phyloP scores from a whole-genome alignment of 768 basidiomycete species.

The Psilocybe azurescens region DNA sequence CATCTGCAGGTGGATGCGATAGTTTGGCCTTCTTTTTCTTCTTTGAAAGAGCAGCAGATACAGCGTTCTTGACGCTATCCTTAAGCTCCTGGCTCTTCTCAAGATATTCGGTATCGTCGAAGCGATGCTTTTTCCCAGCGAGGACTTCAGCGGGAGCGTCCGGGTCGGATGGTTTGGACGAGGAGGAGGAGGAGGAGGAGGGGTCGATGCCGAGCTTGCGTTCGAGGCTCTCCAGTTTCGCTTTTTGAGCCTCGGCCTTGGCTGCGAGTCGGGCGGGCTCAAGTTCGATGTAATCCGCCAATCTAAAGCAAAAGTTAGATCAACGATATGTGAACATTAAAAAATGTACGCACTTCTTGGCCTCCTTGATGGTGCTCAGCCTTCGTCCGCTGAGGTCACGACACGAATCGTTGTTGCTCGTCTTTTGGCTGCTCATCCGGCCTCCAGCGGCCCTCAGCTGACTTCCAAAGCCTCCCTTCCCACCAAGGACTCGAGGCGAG shows the following conservation, averaged over 20 bases:
- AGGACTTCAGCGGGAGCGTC: conserved; percentile 46
- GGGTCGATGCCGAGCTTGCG: conserved; percentile 77
- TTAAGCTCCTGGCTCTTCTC: conserved; percentile 92
- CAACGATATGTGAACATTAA: background rate
- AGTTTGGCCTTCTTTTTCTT: conserved; percentile 32
- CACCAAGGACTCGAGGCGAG: conserved; percentile 78
- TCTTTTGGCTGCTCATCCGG: conserved; percentile 96
- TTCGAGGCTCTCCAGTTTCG: conserved; percentile 86
- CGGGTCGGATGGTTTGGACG: conserved; percentile 31
- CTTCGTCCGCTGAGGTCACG: conserved; percentile 90
- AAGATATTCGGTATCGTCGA: conserved; percentile 92
- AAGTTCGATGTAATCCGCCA: conserved; percentile 85
- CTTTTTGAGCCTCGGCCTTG: conserved; percentile 75
- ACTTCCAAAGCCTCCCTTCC: conserved; percentile 97
- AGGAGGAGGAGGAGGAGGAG: conserved; percentile 32
- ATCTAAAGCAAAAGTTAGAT: conserved; percentile 42
- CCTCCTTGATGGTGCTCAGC: conserved; percentile 94
- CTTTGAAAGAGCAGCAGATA: conserved; percentile 57
- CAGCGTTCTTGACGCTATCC: conserved; percentile 90
- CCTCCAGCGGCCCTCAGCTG: conserved; percentile 97
- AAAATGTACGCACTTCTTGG: conserved; percentile 74
- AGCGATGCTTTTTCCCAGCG: conserved; percentile 82
- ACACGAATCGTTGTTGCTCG: conserved; percentile 94
- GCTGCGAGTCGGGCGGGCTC: conserved; percentile 85
- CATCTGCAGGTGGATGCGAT: conserved; percentile 29